Evolutionary conservation across 805 yeast genomes (phyloP), one percentile per base, ranked within the genome.

Genomic region (Candida ascalaphidarum): DNA sequence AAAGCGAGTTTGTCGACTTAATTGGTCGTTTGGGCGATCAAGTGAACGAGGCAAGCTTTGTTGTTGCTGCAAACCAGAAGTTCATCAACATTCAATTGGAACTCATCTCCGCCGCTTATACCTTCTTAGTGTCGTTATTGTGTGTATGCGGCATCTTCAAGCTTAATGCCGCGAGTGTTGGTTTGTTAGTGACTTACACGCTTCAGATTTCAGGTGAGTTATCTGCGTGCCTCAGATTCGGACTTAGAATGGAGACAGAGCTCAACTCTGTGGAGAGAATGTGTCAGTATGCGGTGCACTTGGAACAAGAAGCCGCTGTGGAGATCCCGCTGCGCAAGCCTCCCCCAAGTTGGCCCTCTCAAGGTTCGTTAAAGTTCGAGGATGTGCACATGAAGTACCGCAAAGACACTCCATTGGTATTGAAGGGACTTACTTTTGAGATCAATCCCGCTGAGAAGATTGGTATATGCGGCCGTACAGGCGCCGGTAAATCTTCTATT

Each of bases 401-500:
- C 38, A 52, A 31, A 15, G 38, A 17, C 28, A 43, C 27, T 25
- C 39, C 26, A 2, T 23, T 33, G 19, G 44, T 34, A 10, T 29
- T 42, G 24, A 33, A 30, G 17, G 22, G 31, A 14, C 13, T 42
- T 13, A 34, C 22, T 13, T 29, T 39, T 8, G 20, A 14, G 7
- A 27, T 36, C 7, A 25, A 17, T 7, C 20, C 34, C 1, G 26
- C 23, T 3, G 41, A 41, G 23, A 43, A 41, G 23, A 32, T 43
- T 16, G 48, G 48, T 12, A 37, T 43, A 14, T 39, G 44, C 24
- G 48, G 48, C 2, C 32, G 48, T 20, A 43, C 48, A 2, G 48
- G 48, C 8, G 48, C 48, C 3, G 48, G 48, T 13, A 43, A 43
- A 21, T 39, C 46, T 3, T 39, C 48, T 5, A 39, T 43, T 7